Base-by-base conservation (phyloP, 2,329 filamentous ascomycete genomes). In the Diplodia seriata region DNA sequence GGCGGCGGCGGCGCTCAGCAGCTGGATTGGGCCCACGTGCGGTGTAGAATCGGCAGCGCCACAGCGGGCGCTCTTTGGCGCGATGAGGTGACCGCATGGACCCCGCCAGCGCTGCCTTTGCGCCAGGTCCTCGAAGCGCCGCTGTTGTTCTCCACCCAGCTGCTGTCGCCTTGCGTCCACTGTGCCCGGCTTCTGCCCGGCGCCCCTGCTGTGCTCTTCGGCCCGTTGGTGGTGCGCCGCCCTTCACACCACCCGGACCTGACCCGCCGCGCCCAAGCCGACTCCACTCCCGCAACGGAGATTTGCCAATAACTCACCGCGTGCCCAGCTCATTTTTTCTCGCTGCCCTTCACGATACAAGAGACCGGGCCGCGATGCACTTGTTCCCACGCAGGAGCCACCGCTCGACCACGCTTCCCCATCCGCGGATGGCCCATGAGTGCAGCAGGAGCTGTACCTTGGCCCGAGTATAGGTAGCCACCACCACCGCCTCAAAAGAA, bases 171-270 rank as follows among this genome's bases (percentile, higher is more conserved):
- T 51, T 63, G 47, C 59, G 26, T 50, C 36, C 31, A 18, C 47
- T 11, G 43, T 33, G 12, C 12, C 29, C 43, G 26, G 43, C 43
- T 31, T 4, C 56, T 47, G 43, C 18, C 59, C 40, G 43, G 43
- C 43, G 43, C 59, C 59, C 59, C 59, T 62, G 57, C 38, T 62
- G 26, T 29, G 23, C n/a, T 20, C 57, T 63, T 63, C 59, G 59
- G 59, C 59, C 59, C 59, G 59, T 51, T 51, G 43, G 59, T 38
- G 40, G 59, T 63, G 59, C 59, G 59, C 29, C 57, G 40, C 29
- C 64, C 54, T 59, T 67, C 64, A 67, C 64, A 67, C 64, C 64
- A 67, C 64, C 64, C 43, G 54, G 20, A 31, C 38, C 64, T 57
- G 64, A 66, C 53, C 54, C 40, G 47, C 31, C 18, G 64, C 29